phyloP scores from a whole-genome alignment of 176 grass and related monocot species.

The barley (Hordeum vulgare) region DNA sequence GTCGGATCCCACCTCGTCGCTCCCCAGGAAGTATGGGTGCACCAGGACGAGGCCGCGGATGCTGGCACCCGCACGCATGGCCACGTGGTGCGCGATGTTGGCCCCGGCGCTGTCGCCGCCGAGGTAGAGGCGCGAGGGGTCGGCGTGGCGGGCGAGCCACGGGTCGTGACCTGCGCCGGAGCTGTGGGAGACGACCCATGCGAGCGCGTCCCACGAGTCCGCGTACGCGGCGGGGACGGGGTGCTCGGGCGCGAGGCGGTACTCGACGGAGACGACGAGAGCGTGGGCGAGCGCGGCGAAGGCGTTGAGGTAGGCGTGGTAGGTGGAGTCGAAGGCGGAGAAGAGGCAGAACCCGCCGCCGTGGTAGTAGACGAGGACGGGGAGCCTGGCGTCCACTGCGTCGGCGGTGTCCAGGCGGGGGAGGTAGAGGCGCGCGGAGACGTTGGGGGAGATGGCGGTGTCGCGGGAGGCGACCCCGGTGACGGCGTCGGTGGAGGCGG shows the following conservation, averaged over 20 bases:
- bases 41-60: background rate
- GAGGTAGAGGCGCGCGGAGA: constrained; percentile 25
- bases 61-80: constrained; percentile 33
- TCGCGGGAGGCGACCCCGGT: constrained; percentile 48
- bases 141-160: constrained; percentile 30
- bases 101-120: constrained; percentile 72
- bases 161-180: background rate
- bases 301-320: constrained; percentile 44
- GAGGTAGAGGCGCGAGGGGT: constrained; percentile 53
- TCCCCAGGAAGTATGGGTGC: background rate
- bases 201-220: constrained; percentile 54
- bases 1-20: constrained; percentile 29
- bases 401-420: background rate
- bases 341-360: constrained; percentile 57
- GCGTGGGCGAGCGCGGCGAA: constrained; percentile 22
- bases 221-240: constrained; percentile 44
- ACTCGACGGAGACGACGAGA: constrained; percentile 61
- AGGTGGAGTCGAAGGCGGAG: constrained; percentile 51
- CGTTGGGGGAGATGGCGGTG: constrained; percentile 13
- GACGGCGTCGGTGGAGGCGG: constrained; percentile 22
- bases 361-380: constrained; percentile 47
- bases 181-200: constrained; percentile 50
- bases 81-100: constrained; percentile 78
- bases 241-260: constrained; percentile 83
- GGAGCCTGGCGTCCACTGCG: background rate